Base-by-base conservation (phyloP, 495 filamentous ascomycete genomes). In the Corynascus novoguineensis region DNA sequence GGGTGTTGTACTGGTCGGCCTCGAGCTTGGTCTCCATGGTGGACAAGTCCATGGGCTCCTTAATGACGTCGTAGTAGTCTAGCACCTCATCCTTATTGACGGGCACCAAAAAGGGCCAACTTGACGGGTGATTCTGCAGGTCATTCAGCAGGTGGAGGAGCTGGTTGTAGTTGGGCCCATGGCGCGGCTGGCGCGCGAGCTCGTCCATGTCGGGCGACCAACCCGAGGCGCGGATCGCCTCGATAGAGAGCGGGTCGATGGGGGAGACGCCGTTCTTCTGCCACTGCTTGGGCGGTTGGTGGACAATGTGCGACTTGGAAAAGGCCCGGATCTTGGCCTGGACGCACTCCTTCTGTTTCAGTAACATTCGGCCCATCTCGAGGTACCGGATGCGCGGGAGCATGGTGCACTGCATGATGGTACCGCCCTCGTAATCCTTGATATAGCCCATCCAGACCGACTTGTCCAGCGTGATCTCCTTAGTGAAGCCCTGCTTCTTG, bases 371-470 rank as follows among this genome's bases (percentile, higher is more conserved):
- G n/a, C 87, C 85, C 66, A 83, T 79, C 71, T 98, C 93, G 1
- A 98, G 83, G 71, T 97, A 98, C 51, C 95, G 88, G 53, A 97
- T 92, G 58, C 84, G 86, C 3, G 93, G 93, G 27, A 98, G 80
- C 93, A 98, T 97, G 45, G 87, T 87, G 70, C 93, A 98, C 73
- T 98, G 93, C 93, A 98, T 98, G 61, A 98, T 96, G 0, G 93
- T 98, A 41, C 93, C 93, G 28, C 93, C 93, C 74, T 98, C 93
- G 71, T 98, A 98, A 71, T 98, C 93, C 72, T 98, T 98, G 71
- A 98, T 98, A 67, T 97, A 98, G 28, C 93, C 93, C 95, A 97
- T 98, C 93, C 93, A 98, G 17, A 89, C 85, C 8, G 86, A 82
- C 65, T 83, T 87, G 42, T 92, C 89, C 1, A 98, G 82, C 0